These are phyloP conservation scores for Sextonia rubra DNA, from an alignment of 164 flowering plant species.

Conservation along the genomic window DNA sequence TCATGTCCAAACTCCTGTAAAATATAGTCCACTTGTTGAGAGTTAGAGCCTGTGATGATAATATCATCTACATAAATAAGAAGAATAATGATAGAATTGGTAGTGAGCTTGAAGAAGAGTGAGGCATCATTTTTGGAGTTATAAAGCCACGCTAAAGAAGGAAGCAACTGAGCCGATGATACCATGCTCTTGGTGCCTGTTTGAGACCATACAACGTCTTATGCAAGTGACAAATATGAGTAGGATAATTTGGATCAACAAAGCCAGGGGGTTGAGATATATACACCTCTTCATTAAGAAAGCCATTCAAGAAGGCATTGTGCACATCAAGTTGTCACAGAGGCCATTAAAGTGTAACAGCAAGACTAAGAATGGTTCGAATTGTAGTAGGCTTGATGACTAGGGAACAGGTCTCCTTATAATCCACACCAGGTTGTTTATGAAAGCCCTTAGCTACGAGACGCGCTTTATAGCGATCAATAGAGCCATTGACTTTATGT, in stretches of 20 bases:
- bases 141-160: background rate
- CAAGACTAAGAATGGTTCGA: too few species aligned
- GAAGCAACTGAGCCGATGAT: background rate
- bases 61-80: background rate
- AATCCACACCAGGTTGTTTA: too few species aligned
- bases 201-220: background rate
- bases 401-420: too few species aligned
- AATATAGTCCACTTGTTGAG: background rate
- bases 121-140: background rate
- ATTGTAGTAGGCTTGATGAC: too few species aligned
- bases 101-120: background rate
- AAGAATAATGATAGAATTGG: background rate
- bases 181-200: constrained; percentile 2
- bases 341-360: too few species aligned
- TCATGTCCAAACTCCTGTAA: background rate
- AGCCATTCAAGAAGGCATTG: background rate
- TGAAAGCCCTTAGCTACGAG: too few species aligned
- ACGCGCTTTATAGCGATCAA: too few species aligned
- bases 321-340: background rate
- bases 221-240: background rate
- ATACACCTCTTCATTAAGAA: background rate
- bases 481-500: too few species aligned
- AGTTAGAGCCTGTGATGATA: background rate
- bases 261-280: background rate
- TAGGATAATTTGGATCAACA: background rate